Base-by-base conservation (phyloP, 257 asterid species). In the Ajuga chamaepitys region DNA sequence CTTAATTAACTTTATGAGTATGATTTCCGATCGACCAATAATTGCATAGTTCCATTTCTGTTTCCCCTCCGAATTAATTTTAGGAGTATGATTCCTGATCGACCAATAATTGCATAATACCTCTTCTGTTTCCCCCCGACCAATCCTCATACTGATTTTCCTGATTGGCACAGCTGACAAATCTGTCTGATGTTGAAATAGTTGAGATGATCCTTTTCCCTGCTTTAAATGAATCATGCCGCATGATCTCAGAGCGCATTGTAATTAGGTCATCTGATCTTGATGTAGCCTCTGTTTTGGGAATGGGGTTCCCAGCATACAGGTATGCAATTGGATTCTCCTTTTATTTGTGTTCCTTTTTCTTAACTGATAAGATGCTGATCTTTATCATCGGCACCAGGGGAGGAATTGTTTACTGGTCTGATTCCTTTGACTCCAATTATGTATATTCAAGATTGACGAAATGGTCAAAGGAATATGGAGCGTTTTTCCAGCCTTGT, bases 381-480 rank as follows among this genome's bases (percentile, higher is more conserved):
- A 68, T 37, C 5, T 60, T 42, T 45, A 58, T 45, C 12, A 40
- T 40, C 20, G 37, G 62, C 56, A 46, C 3, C 75, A 77, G 85
- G 75, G 88, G 88, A 28, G 82, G 88, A 54, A 65, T 79, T 54
- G 16, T 76, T 21, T 74, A 70, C 78, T 82, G 84, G 87, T 68
- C 82, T 16, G 53, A 74, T 66, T 66, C 70, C 22, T 46, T 78
- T 12, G 81, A 73, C 69, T 70, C 74, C 60, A 41, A 44, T 37
- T 77, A 82, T 34, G 66, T 82, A 24, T 61, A 63, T 50, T 74
- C 82, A 22, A 77, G 70, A 70, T 58, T 73, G 80, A 71, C 77
- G 59, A 69, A 63, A 22, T 82, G 83, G 83, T 65, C 81, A 6
- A 58, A 74, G 72, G 73, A 56, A 5, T 58, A 79, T 63, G 85